Evolutionary conservation across 768 basidiomycete genomes (phyloP), one percentile per base, ranked within the genome.

Genomic region (Naganishia kalamii): DNA sequence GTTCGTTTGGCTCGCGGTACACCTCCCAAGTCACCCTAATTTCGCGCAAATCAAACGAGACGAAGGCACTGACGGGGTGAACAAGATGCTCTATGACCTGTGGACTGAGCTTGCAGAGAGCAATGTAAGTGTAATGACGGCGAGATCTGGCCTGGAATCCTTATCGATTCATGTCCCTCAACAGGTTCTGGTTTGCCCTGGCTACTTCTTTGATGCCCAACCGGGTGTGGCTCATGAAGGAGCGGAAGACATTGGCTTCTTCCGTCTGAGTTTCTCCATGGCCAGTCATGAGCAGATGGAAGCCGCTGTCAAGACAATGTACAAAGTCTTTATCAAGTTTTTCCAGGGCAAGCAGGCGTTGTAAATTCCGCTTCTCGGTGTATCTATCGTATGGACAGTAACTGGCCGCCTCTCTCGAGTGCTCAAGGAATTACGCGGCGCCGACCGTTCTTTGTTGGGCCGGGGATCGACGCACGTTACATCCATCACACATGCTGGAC

Each of bases 1-100:
- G 90, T 91, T 89, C 77, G 71, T 79, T 47, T 80, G 88, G 86
- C 70, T 90, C 43, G 81, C 82, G 69, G 72, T 90, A 29, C 82
- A 89, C 77, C 81, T 90, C 43, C 81, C 84, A 23, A 76, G 81
- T 60, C 84, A 86, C 71, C 84, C 85, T 3, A 74, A 80, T 41
- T 80, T 82, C 71, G 69, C 54, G 62, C 27, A 47, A 13, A 50
- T 76, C 25, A 37, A 64, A 23, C 65, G 71, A 44, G 76, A 70
- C 30, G 70, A 75, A 61, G 71, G 75, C 49, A 63, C 70, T 19
- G 70, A 77, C 21, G 44, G 63, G 15, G 51, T 64, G 29, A 81
- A 63, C 78, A 79, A 41, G 74, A 79, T 65, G n/a, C 69, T 79
- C 35, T 79, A 79, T 67, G 81, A 85, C 65, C 81, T 91, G 0